Percentiles rank a stretch among this genome's conserved stretches.
Conservation (phyloP, 805 yeast species). For the Kodamaea nitidulidarum region DNA sequence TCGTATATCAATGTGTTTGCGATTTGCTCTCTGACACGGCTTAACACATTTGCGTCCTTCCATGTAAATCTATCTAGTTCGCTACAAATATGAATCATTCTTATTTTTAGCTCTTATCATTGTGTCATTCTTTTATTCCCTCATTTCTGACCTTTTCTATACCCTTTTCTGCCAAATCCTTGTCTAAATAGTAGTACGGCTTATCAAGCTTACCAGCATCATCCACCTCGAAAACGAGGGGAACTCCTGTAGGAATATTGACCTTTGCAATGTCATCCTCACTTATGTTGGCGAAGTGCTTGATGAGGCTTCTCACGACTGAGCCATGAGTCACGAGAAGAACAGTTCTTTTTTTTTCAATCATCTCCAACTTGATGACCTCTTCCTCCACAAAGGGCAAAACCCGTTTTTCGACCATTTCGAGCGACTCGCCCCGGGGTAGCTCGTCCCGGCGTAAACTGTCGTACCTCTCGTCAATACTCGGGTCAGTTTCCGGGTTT, state of each 20-base stretch:
- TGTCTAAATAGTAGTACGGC: constrained; percentile 37
- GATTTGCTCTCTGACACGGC: too few relatives aligned
- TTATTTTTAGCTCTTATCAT: neutral
- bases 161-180: constrained; percentile 35
- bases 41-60: neutral
- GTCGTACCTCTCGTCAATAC: constrained; percentile 36
- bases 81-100: neutral
- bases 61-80: neutral
- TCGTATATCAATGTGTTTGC: too few relatives aligned
- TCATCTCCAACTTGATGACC: constrained; percentile 22
- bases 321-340: constrained; percentile 42
- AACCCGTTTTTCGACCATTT: constrained; percentile 36
- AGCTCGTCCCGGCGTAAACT: constrained; percentile 18
- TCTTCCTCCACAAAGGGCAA: constrained; percentile 33
- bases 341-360: constrained; percentile 25
- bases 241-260: constrained; percentile 44
- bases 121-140: constrained; percentile 13
- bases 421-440: constrained; percentile 39
- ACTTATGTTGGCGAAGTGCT: constrained; percentile 31
- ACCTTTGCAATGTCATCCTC: constrained; percentile 37
- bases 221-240: constrained; percentile 39
- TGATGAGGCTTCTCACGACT: constrained; percentile 38
- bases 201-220: constrained; percentile 24
- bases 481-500: constrained; percentile 20
- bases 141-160: constrained; percentile 33